A percentile compares a stretch with the other conserved stretches of the same genome.
Evolutionary conservation across 2,329 filamentous ascomycete genomes (phyloP).

Genomic region (Alternaria brassicae): DNA sequence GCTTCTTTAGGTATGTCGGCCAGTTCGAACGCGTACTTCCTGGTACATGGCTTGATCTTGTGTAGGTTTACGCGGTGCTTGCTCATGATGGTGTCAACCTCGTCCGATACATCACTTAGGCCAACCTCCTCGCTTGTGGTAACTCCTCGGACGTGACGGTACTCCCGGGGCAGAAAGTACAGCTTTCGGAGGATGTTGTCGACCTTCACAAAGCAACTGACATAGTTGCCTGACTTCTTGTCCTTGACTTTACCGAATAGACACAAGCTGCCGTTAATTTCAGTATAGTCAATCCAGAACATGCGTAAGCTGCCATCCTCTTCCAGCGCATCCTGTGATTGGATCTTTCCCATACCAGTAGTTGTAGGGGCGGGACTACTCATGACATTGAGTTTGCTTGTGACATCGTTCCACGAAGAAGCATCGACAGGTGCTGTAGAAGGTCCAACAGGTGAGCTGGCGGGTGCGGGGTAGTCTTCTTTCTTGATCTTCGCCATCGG

Average conservation of each 20-base stretch:
- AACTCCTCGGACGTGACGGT: constrained; percentile 64
- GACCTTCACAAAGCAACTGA: constrained; percentile 94
- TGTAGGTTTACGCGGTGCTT: constrained; percentile 84
- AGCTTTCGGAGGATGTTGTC: constrained; percentile 94
- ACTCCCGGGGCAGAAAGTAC: constrained; percentile 85
- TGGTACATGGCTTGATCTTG: constrained; percentile 88
- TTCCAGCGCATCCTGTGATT: constrained; percentile 85
- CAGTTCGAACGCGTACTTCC: constrained; percentile 96
- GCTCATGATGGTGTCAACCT: constrained; percentile 88
- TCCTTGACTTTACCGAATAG: constrained; percentile 96
- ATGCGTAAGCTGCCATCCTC: constrained; percentile 89
- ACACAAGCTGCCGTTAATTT: constrained; percentile 88
- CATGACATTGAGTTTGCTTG: constrained; percentile 83
- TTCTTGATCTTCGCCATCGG: constrained; percentile 77
- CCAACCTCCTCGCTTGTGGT: constrained; percentile 79
- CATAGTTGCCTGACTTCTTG: constrained; percentile 77
- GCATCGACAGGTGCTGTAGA: constrained; percentile 69
- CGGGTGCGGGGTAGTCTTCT: constrained; percentile 71
- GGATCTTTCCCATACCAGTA: constrained; percentile 77
- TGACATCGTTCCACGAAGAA: constrained; percentile 86
- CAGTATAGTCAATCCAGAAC: constrained; percentile 97
- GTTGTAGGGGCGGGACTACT: constrained; percentile 73
- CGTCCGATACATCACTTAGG: constrained; percentile 88
- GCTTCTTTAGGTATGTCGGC: constrained; percentile 84
- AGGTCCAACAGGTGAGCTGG: constrained; percentile 73